Conservation (phyloP, 371 early-diverging fungal genomes). For the Actinomucor elegans region DNA sequence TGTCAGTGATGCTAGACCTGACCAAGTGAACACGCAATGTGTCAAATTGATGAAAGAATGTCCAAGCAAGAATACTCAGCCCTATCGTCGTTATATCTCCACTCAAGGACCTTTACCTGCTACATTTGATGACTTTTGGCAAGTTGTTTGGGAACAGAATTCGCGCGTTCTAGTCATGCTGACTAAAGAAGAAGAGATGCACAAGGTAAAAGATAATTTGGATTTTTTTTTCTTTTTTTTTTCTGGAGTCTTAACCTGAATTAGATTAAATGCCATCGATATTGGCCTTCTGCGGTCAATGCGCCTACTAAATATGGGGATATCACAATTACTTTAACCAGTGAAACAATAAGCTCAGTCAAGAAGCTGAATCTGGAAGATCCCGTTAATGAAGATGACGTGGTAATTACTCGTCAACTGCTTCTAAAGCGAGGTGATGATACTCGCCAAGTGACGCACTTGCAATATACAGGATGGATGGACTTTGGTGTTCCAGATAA, state of each 20-base stretch:
- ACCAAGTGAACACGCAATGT: slow-evolving; percentile 18
- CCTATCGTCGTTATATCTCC: slow-evolving; percentile 69
- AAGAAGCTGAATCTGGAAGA: background rate
- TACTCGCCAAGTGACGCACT: slow-evolving; percentile 55
- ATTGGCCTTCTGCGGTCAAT: slow-evolving; percentile 64
- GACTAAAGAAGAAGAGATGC: slow-evolving; percentile 81
- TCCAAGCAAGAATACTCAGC: slow-evolving; percentile 6
- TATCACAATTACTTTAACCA: slow-evolving; percentile 27
- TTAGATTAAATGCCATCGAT: slow-evolving; percentile 69
- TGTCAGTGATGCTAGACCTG: slow-evolving; percentile 78
- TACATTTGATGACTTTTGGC: slow-evolving; percentile 90
- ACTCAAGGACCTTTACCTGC: slow-evolving; percentile 87
- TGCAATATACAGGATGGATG: slow-evolving; percentile 91
- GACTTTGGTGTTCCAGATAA: slow-evolving; percentile 82
- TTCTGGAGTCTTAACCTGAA: background rate
- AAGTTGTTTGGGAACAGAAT: slow-evolving; percentile 84
- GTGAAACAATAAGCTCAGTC: slow-evolving; percentile 24
- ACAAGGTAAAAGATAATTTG: slow-evolving; percentile 43
- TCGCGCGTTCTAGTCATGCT: slow-evolving; percentile 85
- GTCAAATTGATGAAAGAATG: slow-evolving; percentile 24
- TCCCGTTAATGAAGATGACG: slow-evolving; percentile 31
- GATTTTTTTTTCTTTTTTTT: background rate
- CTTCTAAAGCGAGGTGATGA: slow-evolving; percentile 6
- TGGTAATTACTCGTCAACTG: slow-evolving; percentile 27
- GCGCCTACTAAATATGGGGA: slow-evolving; percentile 42